Base-by-base conservation (phyloP, 1,284 basidiomycete species). In the Austroboletus novae-zelandiae region DNA sequence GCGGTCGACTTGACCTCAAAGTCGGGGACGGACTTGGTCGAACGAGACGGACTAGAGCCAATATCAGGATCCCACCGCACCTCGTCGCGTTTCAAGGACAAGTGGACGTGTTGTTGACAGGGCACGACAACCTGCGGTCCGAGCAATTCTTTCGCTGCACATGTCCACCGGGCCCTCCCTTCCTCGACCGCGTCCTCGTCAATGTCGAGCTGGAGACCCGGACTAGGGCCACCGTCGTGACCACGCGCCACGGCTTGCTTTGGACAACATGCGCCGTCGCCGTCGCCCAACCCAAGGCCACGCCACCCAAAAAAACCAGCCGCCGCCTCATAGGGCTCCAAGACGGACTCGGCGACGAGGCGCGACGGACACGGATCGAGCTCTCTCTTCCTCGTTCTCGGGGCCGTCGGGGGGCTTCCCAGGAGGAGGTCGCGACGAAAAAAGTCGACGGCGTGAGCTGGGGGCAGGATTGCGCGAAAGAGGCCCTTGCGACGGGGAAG, bases 251-350 rank as follows among this genome's bases (percentile, higher is more conserved):
- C 17, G 13, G 14, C 46, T 17, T 27, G 20, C 29, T 10, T 18
- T 39, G 52, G 45, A 15, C 36, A 40, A 35, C 27, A 18, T 8
- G 32, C 43, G 15, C 35, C 43, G 9, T 35, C 40, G 18, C 40
- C n/a, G 15, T 13, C 32, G 31, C 46, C 61, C 17, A 53, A 23
- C 10, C 63, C 52, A 32, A 64, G 53, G 20, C 65, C 65, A 29
- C 52, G 53, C 62, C 62, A 67, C 7, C 62, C 65, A 47, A 47
- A 67, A 59, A 64, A 64, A 35, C 64, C 62, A 3, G 64, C 55
- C 2, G 65, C 58, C 0, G 57, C 58, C 45, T 64, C 65, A 43
- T 64, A 64, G 9, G 62, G 53, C 15, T 44, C 54, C 43, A 64
- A 42, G 1, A 56, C 58, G 0, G 49, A 61, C 35, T 64, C 65